Evolutionary conservation across 495 filamentous ascomycete genomes (phyloP), one percentile per base, ranked within the genome.

Genomic region (Beverwykella pulmonaria): DNA sequence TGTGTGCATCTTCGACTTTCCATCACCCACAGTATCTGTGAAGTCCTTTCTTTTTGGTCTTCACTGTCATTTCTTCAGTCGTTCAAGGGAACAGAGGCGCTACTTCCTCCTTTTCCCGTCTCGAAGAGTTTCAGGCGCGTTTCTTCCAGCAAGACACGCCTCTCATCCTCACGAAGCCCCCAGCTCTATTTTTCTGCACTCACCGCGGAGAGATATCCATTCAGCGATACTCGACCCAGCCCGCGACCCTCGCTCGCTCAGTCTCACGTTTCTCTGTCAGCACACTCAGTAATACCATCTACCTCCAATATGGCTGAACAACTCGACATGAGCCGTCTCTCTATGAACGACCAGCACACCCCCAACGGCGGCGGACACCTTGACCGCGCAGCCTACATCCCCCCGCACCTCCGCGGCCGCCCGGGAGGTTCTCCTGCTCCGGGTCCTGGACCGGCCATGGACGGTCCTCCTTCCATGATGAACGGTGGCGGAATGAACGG

Each of bases 311-410:
- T 98, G 94, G 93, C 94, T 78, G 92, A 97, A 78, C 88, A 95
- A 81, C 87, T 98, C 70, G 92, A 92, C 78, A 93, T 97, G 90
- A 87, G 85, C 77, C 88, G 89, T 76, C 82, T 96, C 74, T 89
- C 83, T 76, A 82, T 97, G 70, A 84, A 84, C 76, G 86, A 88
- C 55, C 87, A 89, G 75, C 85, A 92, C 76, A 89, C 90, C 73
- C 80, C 74, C 15, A 54, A 64, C 50, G 52, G 76, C 73, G 60
- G 71, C 77, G n/a, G n/a, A n/a, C 19, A 69, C 55, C 47, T 46
- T 52, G 78, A 79, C 55, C 90, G 90, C 71, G 87, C 86, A 70
- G 85, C 94, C 52, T 98, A 98, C 82, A 96, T 98, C 75, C 94
- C 94, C 71, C 94, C 94, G 76, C 94, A 98, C 76, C 87, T 97